These are phyloP conservation scores for Solanum pennellii DNA, from an alignment of 257 asterid genomes.

Conservation along the genomic window DNA sequence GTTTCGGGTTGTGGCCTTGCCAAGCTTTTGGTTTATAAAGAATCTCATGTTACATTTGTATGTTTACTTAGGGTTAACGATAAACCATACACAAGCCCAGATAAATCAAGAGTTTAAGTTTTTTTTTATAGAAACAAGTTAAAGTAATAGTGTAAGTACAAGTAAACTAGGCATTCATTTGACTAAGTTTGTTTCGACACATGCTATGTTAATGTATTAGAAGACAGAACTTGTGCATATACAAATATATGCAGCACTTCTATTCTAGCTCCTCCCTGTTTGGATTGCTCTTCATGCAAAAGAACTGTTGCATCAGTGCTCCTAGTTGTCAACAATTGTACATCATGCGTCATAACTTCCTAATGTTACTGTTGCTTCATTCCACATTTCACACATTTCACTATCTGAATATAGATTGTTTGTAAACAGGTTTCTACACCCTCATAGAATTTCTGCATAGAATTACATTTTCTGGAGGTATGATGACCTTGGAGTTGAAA, in stretches of 20 bases:
- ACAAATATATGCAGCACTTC: slow-evolving; percentile 78
- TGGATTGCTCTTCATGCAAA: slow-evolving; percentile 46
- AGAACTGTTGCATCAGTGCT: slow-evolving; percentile 59
- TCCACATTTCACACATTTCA: no score
- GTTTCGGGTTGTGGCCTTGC: no score
- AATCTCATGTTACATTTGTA: no score
- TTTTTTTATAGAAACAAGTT: neutral
- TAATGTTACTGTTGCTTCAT: no score
- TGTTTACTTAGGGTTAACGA: neutral
- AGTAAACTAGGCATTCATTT: neutral
- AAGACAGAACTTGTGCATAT: slow-evolving; percentile 83
- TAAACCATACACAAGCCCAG: neutral
- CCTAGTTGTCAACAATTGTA: slow-evolving; percentile 78
- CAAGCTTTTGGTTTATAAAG: no score
- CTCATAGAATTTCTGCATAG: no score
- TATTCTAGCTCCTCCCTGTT: slow-evolving; percentile 72
- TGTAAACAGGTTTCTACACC: no score
- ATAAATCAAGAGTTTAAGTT: neutral
- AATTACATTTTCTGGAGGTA: no score
- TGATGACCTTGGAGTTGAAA: no score
- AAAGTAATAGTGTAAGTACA: neutral
- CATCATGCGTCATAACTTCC: slow-evolving; percentile 38
- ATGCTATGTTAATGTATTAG: slow-evolving; percentile 87
- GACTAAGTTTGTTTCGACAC: slow-evolving; percentile 10
- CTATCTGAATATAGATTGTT: no score